phyloP scores from a whole-genome alignment of 2,329 filamentous ascomycete genomes.

The Epichloe sylvatica region DNA sequence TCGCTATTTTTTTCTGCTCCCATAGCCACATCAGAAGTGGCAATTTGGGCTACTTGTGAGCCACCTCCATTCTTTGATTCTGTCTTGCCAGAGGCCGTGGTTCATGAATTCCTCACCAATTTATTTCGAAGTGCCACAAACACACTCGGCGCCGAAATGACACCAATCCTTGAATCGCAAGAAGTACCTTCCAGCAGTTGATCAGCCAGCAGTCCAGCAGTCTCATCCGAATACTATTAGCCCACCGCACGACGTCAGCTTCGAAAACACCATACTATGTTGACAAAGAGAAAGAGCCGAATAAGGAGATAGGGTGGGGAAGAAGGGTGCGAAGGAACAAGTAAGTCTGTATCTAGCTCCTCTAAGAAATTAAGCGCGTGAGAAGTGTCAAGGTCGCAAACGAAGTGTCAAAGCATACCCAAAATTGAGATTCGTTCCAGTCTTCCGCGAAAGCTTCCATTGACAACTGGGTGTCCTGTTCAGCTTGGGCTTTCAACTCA shows the following conservation, averaged over 20 bases:
- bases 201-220: slow-evolving; percentile 47
- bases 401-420: slow-evolving; percentile 38
- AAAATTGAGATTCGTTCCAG: slow-evolving; percentile 77
- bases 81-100: not conserved
- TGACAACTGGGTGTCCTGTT: slow-evolving; percentile 33
- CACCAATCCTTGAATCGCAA: slow-evolving; percentile 44
- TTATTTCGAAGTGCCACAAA: slow-evolving; percentile 66
- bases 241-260: not conserved
- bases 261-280: too few relatives aligned
- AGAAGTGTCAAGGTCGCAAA: too few relatives aligned
- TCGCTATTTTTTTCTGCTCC: slow-evolving; percentile 4
- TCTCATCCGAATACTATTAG: slow-evolving; percentile 56
- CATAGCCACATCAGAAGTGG: not conserved
- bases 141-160: slow-evolving; percentile 62
- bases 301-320: not conserved
- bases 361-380: too few relatives aligned
- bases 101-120: slow-evolving; percentile 31
- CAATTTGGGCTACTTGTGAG: not conserved
- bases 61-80: not conserved
- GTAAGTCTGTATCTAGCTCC: too few relatives aligned
- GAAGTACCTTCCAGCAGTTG: slow-evolving; percentile 51
- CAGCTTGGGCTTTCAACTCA: slow-evolving; percentile 47
- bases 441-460: slow-evolving; percentile 68
- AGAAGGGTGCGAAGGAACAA: too few relatives aligned
- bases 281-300: too few relatives aligned